A percentile compares a stretch with the other conserved stretches of the same genome.
phyloP scores from a whole-genome alignment of 306 rosid genomes.

The Fragaria nilgerrensis region DNA sequence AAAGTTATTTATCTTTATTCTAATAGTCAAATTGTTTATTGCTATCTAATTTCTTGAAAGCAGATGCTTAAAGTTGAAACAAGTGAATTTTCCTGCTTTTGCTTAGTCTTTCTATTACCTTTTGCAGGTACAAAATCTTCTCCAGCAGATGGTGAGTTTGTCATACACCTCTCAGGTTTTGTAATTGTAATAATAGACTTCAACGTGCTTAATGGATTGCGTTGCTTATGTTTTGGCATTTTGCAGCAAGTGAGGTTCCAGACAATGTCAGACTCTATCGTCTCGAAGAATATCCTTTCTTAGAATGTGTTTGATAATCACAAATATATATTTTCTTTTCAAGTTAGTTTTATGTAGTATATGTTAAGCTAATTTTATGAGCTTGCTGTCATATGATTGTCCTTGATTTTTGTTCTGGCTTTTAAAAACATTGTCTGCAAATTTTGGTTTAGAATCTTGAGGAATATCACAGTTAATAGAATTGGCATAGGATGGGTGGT shows the following conservation, averaged over 20 bases:
- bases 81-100: background rate
- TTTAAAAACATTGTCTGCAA: background rate
- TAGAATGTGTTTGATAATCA: background rate
- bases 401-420: background rate
- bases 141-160: conserved; percentile 54
- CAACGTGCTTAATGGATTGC: background rate
- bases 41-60: background rate
- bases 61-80: background rate
- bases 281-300: conserved; percentile 56
- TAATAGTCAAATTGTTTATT: background rate
- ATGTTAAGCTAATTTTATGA: background rate
- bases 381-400: conserved; percentile 6
- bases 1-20: background rate
- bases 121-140: conserved; percentile 53
- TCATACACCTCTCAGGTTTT: conserved; percentile 12
- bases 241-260: conserved; percentile 55
- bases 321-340: background rate
- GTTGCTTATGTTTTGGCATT: conserved; percentile 12
- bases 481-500: background rate
- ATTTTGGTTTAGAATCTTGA: background rate
- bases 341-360: background rate
- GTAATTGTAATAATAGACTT: background rate
- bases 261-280: conserved; percentile 51
- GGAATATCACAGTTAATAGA: background rate
- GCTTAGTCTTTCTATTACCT: conserved; percentile 12